Conservation (phyloP, 129 eudicot genomes). For the Smallanthus sonchifolius region DNA sequence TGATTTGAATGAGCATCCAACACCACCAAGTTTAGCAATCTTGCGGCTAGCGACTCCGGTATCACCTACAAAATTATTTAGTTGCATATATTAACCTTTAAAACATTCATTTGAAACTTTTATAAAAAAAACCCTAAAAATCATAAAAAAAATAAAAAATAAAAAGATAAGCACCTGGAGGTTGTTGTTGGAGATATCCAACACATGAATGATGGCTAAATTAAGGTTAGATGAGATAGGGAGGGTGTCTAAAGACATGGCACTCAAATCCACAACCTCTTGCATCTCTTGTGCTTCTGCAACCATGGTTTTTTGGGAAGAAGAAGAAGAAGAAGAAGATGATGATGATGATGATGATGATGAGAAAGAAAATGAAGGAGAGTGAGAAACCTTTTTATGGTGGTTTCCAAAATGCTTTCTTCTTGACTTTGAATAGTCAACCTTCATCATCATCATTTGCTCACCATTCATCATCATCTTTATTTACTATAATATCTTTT, state of each 20-base stretch:
- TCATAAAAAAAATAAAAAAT: neutral
- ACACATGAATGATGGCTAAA: constrained; percentile 44
- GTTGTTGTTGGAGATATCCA: constrained; percentile 79
- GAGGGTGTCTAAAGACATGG: constrained; percentile 58
- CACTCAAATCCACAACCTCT: constrained; percentile 73
- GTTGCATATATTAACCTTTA: neutral
- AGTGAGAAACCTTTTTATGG: constrained; percentile 8
- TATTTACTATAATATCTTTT: constrained; percentile 3
- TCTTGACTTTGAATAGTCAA: constrained; percentile 32
- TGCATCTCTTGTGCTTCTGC: constrained; percentile 30
- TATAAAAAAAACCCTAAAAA: neutral
- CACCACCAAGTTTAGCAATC: constrained; percentile 54
- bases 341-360: constrained; percentile 1
- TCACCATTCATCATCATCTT: constrained; percentile 19
- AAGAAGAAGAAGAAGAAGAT: neutral
- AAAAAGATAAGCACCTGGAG: constrained; percentile 55
- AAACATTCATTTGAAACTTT: no score
- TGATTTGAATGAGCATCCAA: constrained; percentile 88
- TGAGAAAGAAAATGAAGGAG: neutral
- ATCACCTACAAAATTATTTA: constrained; percentile 41
- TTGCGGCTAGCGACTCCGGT: constrained; percentile 80
- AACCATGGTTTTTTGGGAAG: constrained; percentile 23
- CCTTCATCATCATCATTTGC: constrained; percentile 23
- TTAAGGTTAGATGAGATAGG: constrained; percentile 50
- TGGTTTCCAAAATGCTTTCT: constrained; percentile 27